Evolutionary conservation across 1,139 yeast species (phyloP), one percentile per base, ranked within the genome.

Genomic region (Geotrichum australiense): DNA sequence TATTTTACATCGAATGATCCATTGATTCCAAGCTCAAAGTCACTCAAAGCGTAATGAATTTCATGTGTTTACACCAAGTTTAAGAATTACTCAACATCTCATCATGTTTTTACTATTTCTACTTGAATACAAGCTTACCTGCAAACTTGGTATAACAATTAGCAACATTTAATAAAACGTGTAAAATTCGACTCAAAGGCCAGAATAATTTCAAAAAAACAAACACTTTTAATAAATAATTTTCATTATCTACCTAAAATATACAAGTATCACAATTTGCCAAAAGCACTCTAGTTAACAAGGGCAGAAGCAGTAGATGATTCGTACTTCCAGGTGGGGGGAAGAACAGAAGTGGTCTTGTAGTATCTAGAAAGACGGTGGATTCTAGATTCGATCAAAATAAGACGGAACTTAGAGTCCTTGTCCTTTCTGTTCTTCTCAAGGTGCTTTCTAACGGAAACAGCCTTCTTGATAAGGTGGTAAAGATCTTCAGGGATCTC

Each of bases 301-400:
- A 93, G 81, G 73, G 99, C 94, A 67, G 98, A 91, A 69, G 99
- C 99, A 68, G 98, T 93, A 69, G 98, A 94, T 61, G 98, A 89
- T 78, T 91, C 98, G 94, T 83, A 91, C 80, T 91, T 91, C 97
- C 97, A 91, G 91, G 84, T 87, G 70, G 98, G 97, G 65, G 98
- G 97, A 69, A 91, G 83, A 66, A 91, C 97, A 68, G 94, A 78
- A 64, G 86, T 94, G 64, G 96, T 85, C 86, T 96, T 89, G 95
- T 91, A 91, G 93, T 91, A 91, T 80, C 99, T 86, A 63, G 98
- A 95, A 72, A 91, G 85, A 83, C 99, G 91, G 94, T 91, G 99
- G 78, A 91, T 91, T 86, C 98, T 87, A 57, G 97, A 89, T 78
- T 91, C 99, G 70, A 93, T 87, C 74, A 91, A 83, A 91, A 91